A percentile compares a stretch with the other conserved stretches of the same genome.
phyloP scores from a whole-genome alignment of 345 rosid species.

The Rhodomyrtus tomentosa region DNA sequence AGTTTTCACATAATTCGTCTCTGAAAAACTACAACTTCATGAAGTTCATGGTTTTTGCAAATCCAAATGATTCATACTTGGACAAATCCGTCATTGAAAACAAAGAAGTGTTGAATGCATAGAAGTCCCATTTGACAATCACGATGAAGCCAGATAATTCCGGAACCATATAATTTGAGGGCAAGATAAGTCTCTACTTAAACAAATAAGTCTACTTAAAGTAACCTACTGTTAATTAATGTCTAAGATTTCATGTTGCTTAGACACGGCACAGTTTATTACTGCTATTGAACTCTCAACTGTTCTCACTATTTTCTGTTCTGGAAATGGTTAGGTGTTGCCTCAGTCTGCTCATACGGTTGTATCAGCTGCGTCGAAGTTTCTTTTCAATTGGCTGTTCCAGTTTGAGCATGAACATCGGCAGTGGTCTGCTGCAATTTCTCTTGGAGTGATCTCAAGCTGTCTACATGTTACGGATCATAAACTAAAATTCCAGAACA shows the following conservation, averaged over 20 bases:
- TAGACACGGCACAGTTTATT: background rate
- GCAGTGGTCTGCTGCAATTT: constrained; percentile 91
- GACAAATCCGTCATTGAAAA: background rate
- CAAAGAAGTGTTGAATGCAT: background rate
- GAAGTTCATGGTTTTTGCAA: background rate
- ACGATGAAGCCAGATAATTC: background rate
- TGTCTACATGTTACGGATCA: constrained; percentile 77
- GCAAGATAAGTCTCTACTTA: background rate
- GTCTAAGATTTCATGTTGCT: background rate
- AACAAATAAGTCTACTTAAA: background rate
- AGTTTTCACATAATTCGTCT: background rate
- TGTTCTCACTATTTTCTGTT: background rate
- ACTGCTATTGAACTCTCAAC: background rate
- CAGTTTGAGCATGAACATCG: constrained; percentile 83
- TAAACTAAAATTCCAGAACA: constrained; percentile 62
- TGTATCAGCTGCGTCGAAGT: constrained; percentile 71
- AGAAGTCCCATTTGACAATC: background rate
- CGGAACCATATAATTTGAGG: background rate
- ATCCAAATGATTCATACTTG: background rate
- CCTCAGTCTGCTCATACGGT: constrained; percentile 73
- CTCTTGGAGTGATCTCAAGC: constrained; percentile 79
- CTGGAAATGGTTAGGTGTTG: constrained; percentile 44
- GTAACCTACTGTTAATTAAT: background rate
- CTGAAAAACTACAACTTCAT: background rate
- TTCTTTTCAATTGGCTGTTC: constrained; percentile 66